Percentiles rank a stretch among this genome's conserved stretches.
These are phyloP conservation scores for Phytophthora agathidicida DNA, from an alignment of 352 stramenopile species.

Conservation along the genomic window DNA sequence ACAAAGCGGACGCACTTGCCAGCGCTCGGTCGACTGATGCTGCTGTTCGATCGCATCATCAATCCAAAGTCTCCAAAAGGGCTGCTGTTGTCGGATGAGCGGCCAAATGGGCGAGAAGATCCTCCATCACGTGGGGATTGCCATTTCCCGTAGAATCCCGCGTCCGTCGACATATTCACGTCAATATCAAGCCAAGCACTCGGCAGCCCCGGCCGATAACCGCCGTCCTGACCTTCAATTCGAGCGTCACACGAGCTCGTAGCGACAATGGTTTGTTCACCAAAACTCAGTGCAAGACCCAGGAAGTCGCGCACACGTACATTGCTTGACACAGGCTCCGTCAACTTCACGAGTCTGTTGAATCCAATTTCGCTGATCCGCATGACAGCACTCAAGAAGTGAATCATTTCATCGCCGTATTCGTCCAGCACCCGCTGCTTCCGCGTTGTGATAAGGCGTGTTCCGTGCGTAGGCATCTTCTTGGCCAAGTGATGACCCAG, in stretches of 20 bases:
- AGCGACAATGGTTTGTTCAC: slow-evolving; percentile 56
- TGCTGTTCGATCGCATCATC: slow-evolving; percentile 15
- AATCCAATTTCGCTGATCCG: slow-evolving; percentile 72
- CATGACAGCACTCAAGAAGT: slow-evolving; percentile 70
- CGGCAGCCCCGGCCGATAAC: slow-evolving; percentile 47
- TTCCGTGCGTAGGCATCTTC: slow-evolving; percentile 48
- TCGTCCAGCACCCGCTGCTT: slow-evolving; percentile 57
- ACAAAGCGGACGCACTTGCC: slow-evolving; percentile 70
- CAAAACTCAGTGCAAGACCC: slow-evolving; percentile 54
- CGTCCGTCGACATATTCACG: slow-evolving; percentile 32
- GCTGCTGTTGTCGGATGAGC: slow-evolving; percentile 32
- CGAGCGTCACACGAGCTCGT: slow-evolving; percentile 80
- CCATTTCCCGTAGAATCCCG: slow-evolving; percentile 43
- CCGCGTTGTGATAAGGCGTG: slow-evolving; percentile 30
- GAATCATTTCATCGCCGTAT: slow-evolving; percentile 55
- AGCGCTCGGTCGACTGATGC: slow-evolving; percentile 13
- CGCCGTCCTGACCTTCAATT: slow-evolving; percentile 57
- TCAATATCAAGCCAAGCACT: slow-evolving; percentile 69
- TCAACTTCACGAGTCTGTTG: slow-evolving; percentile 61
- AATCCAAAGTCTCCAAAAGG: slow-evolving; percentile 21
- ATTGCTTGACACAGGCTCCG: slow-evolving; percentile 67
- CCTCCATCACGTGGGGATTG: slow-evolving; percentile 24
- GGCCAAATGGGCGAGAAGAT: slow-evolving; percentile 30
- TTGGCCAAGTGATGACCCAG: slow-evolving; percentile 65
- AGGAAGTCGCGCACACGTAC: slow-evolving; percentile 76